These are phyloP conservation scores for Colletotrichum gloeosporioides DNA, from an alignment of 2,329 filamentous ascomycete genomes.

Conservation along the genomic window DNA sequence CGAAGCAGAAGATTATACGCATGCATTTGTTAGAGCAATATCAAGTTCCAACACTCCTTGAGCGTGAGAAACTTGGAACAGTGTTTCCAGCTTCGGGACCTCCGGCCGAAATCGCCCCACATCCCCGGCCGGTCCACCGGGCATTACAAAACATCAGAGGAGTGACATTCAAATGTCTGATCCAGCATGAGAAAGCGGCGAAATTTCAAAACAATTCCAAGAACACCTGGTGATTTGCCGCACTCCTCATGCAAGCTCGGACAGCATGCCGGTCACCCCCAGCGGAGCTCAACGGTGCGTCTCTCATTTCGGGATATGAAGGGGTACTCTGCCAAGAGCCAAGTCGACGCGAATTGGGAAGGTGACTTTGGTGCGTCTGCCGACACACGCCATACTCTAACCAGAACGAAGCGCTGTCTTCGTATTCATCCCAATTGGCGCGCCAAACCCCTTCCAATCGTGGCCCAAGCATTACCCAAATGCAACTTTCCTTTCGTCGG, in stretches of 20 bases:
- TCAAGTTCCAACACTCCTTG: neutral
- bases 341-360: neutral
- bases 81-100: neutral
- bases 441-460: neutral
- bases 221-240: neutral
- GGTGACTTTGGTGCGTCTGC: neutral
- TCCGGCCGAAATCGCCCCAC: neutral
- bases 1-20: neutral
- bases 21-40: neutral
- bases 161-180: neutral
- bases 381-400: neutral
- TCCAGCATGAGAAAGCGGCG: neutral
- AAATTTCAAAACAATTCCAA: neutral
- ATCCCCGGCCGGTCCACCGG: neutral
- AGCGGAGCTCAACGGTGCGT: neutral
- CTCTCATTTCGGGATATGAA: neutral
- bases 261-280: neutral
- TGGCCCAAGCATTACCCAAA: neutral
- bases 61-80: neutral
- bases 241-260: neutral
- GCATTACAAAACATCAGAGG: neutral
- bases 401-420: neutral
- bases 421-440: neutral
- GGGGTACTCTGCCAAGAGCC: neutral
- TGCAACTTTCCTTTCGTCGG: neutral